phyloP scores from a whole-genome alignment of 2,329 filamentous ascomycete species.

The Ophiocordyceps camponoti-leonardi region DNA sequence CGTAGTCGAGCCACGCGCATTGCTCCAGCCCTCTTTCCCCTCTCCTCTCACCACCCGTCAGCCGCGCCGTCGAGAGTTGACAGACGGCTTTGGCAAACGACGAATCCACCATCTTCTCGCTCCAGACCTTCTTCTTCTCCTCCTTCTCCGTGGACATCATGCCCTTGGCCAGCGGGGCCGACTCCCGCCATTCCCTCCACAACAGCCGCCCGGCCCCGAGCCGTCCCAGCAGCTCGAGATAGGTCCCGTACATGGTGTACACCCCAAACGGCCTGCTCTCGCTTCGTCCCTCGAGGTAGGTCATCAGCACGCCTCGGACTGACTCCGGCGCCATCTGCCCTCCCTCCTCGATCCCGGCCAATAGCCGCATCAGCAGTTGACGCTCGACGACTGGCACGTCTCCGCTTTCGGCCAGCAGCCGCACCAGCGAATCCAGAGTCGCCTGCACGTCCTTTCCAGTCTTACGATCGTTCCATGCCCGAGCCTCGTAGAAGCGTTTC shows the following conservation, averaged over 20 bases:
- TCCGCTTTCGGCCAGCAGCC: neutral
- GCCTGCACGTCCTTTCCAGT: constrained; percentile 7
- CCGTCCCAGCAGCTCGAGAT: constrained; percentile 12
- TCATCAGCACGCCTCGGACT: constrained; percentile 8
- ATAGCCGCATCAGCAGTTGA: constrained; percentile 10
- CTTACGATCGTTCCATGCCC: constrained; percentile 4
- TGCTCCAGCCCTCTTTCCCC: constrained; percentile 3
- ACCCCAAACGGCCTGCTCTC: neutral
- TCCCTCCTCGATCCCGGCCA: constrained; percentile 12
- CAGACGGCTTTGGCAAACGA: constrained; percentile 3
- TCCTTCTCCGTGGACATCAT: neutral
- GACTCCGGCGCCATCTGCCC: constrained; percentile 6
- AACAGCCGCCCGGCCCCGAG: constrained; percentile 14
- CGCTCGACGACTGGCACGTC: constrained; percentile 3
- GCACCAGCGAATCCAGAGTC: constrained; percentile 6
- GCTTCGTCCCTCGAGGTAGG: constrained; percentile 2
- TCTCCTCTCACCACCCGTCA: neutral
- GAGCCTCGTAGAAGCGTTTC: constrained; percentile 5
- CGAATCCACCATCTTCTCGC: neutral
- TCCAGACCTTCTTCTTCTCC: neutral
- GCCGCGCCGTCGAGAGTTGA: constrained; percentile 2
- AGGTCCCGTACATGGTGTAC: constrained; percentile 8
- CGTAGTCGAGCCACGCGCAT: constrained; percentile 6
- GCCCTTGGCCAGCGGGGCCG: neutral
- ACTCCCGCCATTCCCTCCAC: constrained; percentile 12